These are phyloP conservation scores for Vanrija pseudolonga DNA, from an alignment of 1,284 basidiomycete species.

Conservation along the genomic window DNA sequence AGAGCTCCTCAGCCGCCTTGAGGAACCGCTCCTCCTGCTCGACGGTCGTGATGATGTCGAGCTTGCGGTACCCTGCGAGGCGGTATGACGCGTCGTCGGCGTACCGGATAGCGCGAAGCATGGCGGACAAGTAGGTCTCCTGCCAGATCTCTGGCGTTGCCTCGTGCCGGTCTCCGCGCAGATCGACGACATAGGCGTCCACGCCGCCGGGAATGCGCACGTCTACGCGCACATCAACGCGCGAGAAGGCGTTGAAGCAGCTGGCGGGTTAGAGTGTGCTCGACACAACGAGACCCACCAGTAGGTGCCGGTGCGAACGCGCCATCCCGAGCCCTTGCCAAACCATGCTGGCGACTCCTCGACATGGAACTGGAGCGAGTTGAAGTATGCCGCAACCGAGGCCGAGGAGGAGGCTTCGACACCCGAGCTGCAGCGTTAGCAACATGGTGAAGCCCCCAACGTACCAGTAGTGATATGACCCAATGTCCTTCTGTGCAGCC, in stretches of 20 bases:
- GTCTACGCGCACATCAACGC: constrained; percentile 94
- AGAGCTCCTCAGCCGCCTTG: constrained; percentile 83
- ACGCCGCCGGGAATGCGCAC: constrained; percentile 98
- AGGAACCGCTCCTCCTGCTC: constrained; percentile 89
- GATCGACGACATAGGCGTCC: constrained; percentile 87
- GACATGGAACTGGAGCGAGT: constrained; percentile 91
- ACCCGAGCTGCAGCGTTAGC: constrained; percentile 62
- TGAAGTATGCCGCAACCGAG: constrained; percentile 95
- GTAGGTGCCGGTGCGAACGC: constrained; percentile 88
- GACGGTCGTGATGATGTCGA: constrained; percentile 86
- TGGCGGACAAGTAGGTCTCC: constrained; percentile 91
- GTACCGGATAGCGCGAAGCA: constrained; percentile 87
- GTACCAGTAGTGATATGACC: constrained; percentile 79
- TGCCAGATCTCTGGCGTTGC: constrained; percentile 92
- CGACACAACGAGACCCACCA: constrained; percentile 59
- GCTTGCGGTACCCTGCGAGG: constrained; percentile 88
- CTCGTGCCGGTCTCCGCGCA: constrained; percentile 90
- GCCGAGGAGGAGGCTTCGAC: constrained; percentile 97
- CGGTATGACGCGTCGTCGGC: constrained; percentile 91
- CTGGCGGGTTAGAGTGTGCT: constrained; percentile 46
- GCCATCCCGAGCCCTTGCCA: constrained; percentile 79
- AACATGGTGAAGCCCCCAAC: neutral
- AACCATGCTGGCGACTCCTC: constrained; percentile 93
- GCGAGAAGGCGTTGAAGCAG: constrained; percentile 97
- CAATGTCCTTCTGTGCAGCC: constrained; percentile 79